Percentiles rank a stretch among this genome's conserved stretches.
These are phyloP conservation scores for Trichoderma koningii DNA, from an alignment of 2,329 filamentous ascomycete species.

Conservation along the genomic window DNA sequence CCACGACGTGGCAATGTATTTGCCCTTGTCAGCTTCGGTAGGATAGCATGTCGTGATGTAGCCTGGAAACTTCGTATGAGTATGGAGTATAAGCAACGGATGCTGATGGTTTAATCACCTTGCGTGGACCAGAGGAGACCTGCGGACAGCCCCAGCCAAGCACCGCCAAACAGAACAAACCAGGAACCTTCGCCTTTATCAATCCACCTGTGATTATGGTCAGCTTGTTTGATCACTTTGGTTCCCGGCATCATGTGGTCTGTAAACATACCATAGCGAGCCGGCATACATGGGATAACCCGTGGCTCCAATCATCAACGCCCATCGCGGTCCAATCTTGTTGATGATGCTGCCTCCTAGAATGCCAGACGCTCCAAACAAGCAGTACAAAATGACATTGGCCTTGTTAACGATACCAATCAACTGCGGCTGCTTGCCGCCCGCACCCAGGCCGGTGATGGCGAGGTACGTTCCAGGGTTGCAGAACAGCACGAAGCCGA, in stretches of 20 bases:
- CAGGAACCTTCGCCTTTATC: slow-evolving; percentile 25
- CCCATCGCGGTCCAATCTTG: slow-evolving; percentile 25
- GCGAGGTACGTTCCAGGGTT: slow-evolving; percentile 33
- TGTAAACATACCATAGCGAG: slow-evolving; percentile 33
- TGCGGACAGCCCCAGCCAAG: slow-evolving; percentile 23
- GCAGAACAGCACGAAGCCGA: slow-evolving; percentile 47
- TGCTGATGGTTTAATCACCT: slow-evolving; percentile 51
- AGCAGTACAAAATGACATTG: slow-evolving; percentile 30
- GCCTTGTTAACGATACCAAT: slow-evolving; percentile 29
- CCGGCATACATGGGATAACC: slow-evolving; percentile 27
- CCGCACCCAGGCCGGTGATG: slow-evolving; percentile 33
- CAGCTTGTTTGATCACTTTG: slow-evolving; percentile 58
- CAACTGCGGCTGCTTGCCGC: slow-evolving; percentile 29
- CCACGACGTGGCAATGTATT: slow-evolving; percentile 91
- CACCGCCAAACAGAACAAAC: slow-evolving; percentile 76
- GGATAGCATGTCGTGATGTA: slow-evolving; percentile 87
- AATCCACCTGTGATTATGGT: slow-evolving; percentile 35
- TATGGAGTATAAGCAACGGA: too few relatives aligned
- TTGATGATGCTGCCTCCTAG: slow-evolving; percentile 31
- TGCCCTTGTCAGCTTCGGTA: slow-evolving; percentile 76
- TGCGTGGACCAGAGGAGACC: slow-evolving; percentile 78
- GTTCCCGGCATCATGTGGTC: slow-evolving; percentile 63
- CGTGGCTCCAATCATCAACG: slow-evolving; percentile 25
- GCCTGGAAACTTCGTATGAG: not conserved
- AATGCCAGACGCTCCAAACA: slow-evolving; percentile 28